phyloP scores from a whole-genome alignment of 306 rosid species.

The Cucurbita argyrosperma region DNA sequence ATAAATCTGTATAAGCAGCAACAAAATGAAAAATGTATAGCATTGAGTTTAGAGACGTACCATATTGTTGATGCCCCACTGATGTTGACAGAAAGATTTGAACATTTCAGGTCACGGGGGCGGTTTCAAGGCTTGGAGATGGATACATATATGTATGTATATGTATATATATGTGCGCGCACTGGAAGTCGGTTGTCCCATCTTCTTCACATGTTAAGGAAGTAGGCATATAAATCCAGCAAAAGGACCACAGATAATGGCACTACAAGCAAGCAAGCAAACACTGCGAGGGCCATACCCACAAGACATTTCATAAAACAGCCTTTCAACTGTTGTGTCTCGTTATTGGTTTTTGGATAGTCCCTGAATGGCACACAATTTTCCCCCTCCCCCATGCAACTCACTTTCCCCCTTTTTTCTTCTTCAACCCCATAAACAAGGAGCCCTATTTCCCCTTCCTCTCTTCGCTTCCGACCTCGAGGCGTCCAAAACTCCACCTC shows the following conservation, averaged over 20 bases:
- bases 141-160: neutral
- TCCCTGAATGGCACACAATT: conserved; percentile 9
- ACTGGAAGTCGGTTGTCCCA: conserved; percentile 18
- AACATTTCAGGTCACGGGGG: conserved; percentile 11
- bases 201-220: conserved; percentile 20
- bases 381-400: neutral
- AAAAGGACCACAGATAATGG: conserved; percentile 8
- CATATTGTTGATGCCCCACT: neutral
- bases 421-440: neutral
- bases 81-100: conserved; percentile 7
- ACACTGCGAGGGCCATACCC: conserved; percentile 9
- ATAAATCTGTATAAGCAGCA: conserved; percentile 4
- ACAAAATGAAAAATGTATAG: conserved; percentile 12
- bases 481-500: neutral
- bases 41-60: neutral
- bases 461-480: neutral
- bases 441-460: neutral
- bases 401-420: neutral
- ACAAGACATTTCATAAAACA: conserved; percentile 14
- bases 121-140: neutral
- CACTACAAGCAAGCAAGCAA: neutral
- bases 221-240: conserved; percentile 9
- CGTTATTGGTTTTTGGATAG: conserved; percentile 15
- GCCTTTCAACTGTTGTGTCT: conserved; percentile 13
- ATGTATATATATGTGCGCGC: neutral